Evolutionary conservation across 1,139 yeast species (phyloP).

Genomic region (Debaryomyces nepalensis): DNA sequence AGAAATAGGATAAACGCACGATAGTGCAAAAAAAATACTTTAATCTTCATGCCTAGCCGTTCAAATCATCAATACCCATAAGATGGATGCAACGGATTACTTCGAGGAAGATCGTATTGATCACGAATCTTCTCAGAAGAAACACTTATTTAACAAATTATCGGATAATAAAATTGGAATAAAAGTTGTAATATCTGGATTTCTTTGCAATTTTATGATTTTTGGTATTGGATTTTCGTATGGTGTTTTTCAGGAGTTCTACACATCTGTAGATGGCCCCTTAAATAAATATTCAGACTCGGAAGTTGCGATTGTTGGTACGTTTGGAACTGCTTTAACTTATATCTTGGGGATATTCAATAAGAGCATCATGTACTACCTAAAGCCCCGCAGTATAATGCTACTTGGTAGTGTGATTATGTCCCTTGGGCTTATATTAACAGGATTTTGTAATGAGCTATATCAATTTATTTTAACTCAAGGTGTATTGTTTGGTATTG

Average conservation of each 20-base stretch:
- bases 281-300: conserved; percentile 26
- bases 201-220: conserved; percentile 36
- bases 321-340: conserved; percentile 32
- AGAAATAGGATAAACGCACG: too few relatives aligned
- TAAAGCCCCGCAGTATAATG: conserved; percentile 29
- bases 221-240: conserved; percentile 40
- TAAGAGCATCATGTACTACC: conserved; percentile 23
- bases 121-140: background rate
- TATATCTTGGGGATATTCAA: conserved; percentile 33
- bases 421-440: conserved; percentile 32
- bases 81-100: background rate
- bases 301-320: conserved; percentile 36
- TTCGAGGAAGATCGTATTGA: background rate
- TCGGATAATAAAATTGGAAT: conserved; percentile 14
- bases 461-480: conserved; percentile 42
- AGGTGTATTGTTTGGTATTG: conserved; percentile 43
- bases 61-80: too few relatives aligned
- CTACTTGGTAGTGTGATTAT: conserved; percentile 29
- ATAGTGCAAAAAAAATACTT: too few relatives aligned
- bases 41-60: too few relatives aligned
- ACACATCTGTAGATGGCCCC: conserved; percentile 33
- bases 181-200: conserved; percentile 29
- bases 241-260: conserved; percentile 42
- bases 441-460: conserved; percentile 27
- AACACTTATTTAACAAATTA: background rate